phyloP scores from a whole-genome alignment of 78 protist species.

The Dictyostelium intermedium region DNA sequence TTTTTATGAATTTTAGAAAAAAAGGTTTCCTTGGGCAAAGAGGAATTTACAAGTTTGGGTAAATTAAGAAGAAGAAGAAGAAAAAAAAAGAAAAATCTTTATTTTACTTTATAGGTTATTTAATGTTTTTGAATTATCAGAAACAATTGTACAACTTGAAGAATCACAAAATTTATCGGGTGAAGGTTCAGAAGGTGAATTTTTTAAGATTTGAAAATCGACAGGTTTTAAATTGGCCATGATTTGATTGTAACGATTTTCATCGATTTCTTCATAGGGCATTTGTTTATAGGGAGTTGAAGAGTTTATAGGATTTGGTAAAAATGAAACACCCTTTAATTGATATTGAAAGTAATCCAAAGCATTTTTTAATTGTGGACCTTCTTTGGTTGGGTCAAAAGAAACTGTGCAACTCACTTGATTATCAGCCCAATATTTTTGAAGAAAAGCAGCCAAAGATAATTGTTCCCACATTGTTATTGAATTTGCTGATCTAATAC shows the following conservation, averaged over 20 bases:
- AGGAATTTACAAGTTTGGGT: no score
- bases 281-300: constrained; percentile 27
- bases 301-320: constrained; percentile 21
- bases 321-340: constrained; percentile 90
- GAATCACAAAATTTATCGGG: constrained; percentile 81
- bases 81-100: no score
- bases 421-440: constrained; percentile 94
- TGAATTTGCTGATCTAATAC: constrained; percentile 68
- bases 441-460: constrained; percentile 91
- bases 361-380: constrained; percentile 80
- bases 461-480: constrained; percentile 95
- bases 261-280: constrained; percentile 75
- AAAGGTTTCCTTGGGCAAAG: no score
- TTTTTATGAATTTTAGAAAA: no score
- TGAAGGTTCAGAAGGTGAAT: neutral
- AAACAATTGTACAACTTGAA: constrained; percentile 6
- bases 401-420: constrained; percentile 93
- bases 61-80: no score
- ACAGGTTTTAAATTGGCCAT: constrained; percentile 32
- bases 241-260: neutral
- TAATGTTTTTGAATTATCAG: neutral
- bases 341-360: constrained; percentile 94
- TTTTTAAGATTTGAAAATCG: neutral
- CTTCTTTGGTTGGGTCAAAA: constrained; percentile 91
- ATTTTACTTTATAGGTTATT: neutral